phyloP scores from a whole-genome alignment of 73 alveolate genomes.

The Diophrys appendiculata region DNA sequence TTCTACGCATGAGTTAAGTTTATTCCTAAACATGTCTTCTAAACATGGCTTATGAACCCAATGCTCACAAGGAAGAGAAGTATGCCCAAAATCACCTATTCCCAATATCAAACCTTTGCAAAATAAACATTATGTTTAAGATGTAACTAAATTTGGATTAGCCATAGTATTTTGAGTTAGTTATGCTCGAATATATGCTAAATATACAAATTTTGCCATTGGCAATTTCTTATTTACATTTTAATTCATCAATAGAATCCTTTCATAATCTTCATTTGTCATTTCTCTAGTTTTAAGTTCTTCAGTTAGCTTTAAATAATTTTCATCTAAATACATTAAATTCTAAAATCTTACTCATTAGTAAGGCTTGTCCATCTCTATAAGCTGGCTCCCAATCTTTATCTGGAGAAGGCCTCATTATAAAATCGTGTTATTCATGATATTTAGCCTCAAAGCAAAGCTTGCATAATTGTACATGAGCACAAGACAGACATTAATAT shows the following conservation, averaged over 20 bases:
- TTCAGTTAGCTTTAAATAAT: background rate
- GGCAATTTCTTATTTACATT: slow-evolving; percentile 1
- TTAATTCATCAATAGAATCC: slow-evolving; percentile 6
- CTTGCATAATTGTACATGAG: slow-evolving; percentile 24
- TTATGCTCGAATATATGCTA: background rate
- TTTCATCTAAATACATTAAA: background rate
- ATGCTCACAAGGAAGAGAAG: slow-evolving; percentile 21
- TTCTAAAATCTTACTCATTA: too few species aligned
- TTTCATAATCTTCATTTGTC: slow-evolving; percentile 19
- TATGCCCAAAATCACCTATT: slow-evolving; percentile 4
- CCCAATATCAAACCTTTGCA: slow-evolving; percentile 7
- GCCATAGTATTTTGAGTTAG: background rate
- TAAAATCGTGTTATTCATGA: slow-evolving; percentile 14
- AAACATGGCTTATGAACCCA: slow-evolving; percentile 22
- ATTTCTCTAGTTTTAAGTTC: background rate
- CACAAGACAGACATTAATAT: slow-evolving; percentile 39
- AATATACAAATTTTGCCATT: slow-evolving; percentile 6
- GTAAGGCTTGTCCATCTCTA: background rate
- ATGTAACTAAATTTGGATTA: background rate
- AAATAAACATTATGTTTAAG: slow-evolving; percentile 3
- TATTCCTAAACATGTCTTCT: slow-evolving; percentile 13
- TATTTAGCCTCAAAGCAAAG: slow-evolving; percentile 13
- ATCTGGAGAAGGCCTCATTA: slow-evolving; percentile 36
- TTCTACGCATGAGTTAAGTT: slow-evolving; percentile 5
- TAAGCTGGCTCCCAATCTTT: slow-evolving; percentile 31